These are phyloP conservation scores for Collybia sp. DNA, from an alignment of 768 basidiomycete species.

Conservation along the genomic window DNA sequence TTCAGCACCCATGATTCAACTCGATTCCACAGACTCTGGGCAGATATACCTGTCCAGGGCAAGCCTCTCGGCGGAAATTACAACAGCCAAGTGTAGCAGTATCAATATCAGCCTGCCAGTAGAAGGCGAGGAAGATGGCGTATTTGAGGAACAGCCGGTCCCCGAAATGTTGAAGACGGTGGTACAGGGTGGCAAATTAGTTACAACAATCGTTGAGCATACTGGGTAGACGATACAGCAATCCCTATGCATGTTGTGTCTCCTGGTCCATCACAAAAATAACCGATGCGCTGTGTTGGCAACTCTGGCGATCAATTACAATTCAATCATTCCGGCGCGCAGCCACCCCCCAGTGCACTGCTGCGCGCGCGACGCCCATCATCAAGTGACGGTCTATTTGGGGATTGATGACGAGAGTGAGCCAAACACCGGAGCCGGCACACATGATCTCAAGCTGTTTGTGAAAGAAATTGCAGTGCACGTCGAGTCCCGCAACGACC, in stretches of 20 bases:
- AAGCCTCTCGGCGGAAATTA: conserved; percentile 76
- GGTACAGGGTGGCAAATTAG: conserved; percentile 75
- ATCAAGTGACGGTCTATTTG: no score
- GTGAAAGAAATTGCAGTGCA: no score
- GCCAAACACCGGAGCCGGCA: no score
- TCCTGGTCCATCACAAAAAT: not conserved
- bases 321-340: no score
- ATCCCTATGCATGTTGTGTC: not conserved
- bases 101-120: conserved; percentile 90
- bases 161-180: conserved; percentile 95
- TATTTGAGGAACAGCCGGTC: conserved; percentile 84
- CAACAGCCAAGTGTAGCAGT: conserved; percentile 88
- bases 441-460: no score
- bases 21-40: conserved; percentile 94
- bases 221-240: conserved; percentile 35
- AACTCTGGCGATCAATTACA: no score
- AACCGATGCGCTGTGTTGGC: no score
- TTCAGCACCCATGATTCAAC: conserved; percentile 82
- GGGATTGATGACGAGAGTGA: no score
- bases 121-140: conserved; percentile 85
- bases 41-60: conserved; percentile 89
- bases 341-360: no score
- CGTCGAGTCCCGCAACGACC: no score
- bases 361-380: not conserved
- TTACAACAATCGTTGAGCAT: conserved; percentile 90